A percentile compares a stretch with the other conserved stretches of the same genome.
These are phyloP conservation scores for Fusarium scirpi DNA, from an alignment of 2,329 filamentous ascomycete species.

Conservation along the genomic window DNA sequence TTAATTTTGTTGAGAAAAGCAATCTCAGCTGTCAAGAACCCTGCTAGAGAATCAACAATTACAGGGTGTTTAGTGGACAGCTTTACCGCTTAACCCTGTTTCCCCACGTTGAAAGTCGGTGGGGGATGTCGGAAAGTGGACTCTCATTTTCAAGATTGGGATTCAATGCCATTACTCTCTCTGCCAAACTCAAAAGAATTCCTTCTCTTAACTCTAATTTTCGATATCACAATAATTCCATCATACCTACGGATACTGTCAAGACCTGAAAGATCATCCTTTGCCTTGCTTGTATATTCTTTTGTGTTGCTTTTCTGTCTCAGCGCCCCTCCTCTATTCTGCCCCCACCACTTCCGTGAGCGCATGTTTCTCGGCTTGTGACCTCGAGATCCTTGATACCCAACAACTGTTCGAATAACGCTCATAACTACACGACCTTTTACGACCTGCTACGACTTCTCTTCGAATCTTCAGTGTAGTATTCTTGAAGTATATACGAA, in stretches of 20 bases:
- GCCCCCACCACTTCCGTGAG: constrained; percentile 33
- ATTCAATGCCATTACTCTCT: constrained; percentile 9
- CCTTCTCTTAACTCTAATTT: constrained; percentile 6
- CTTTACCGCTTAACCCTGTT: constrained; percentile 10
- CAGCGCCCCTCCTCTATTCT: constrained; percentile 20
- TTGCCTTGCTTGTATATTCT: background rate
- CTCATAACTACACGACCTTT: background rate
- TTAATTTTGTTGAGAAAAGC: constrained; percentile 5
- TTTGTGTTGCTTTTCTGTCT: constrained; percentile 16
- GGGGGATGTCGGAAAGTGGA: constrained; percentile 36
- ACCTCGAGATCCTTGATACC: constrained; percentile 27
- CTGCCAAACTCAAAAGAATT: constrained; percentile 30
- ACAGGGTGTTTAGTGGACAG: constrained; percentile 25
- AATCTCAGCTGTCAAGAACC: background rate
- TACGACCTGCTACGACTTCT: background rate
- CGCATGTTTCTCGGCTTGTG: constrained; percentile 25
- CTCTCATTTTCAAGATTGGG: constrained; percentile 9
- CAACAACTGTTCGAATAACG: constrained; percentile 16
- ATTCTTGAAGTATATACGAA: background rate
- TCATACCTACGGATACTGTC: constrained; percentile 4
- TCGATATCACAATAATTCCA: constrained; percentile 14
- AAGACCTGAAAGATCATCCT: background rate
- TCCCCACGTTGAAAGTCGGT: constrained; percentile 36
- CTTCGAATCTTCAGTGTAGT: background rate
- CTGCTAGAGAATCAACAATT: background rate